phyloP scores from a whole-genome alignment of 192 early-diverging fungal genomes.

The Lunasporangiospora selenospora region DNA sequence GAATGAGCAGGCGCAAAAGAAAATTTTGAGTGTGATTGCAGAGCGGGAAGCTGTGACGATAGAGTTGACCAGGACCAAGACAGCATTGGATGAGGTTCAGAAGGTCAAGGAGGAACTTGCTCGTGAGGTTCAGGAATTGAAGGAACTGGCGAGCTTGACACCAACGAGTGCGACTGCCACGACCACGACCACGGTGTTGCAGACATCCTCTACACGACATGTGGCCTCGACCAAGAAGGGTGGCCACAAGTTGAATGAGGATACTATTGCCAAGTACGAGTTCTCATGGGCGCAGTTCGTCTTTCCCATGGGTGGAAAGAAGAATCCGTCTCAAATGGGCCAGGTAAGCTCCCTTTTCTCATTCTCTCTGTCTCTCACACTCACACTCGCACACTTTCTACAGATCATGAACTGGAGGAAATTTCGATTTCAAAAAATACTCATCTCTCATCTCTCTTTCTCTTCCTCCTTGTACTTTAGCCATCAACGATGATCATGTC shows the following conservation, averaged over 20 bases:
- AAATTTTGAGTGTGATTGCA: neutral
- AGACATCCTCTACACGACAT: no score
- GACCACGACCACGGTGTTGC: neutral
- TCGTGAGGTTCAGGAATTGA: neutral
- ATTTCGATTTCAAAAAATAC: neutral
- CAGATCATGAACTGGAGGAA: no score
- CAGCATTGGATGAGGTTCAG: slow-evolving; percentile 16
- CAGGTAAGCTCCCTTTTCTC: slow-evolving; percentile 36
- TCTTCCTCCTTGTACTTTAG: neutral
- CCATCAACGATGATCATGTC: slow-evolving; percentile 27
- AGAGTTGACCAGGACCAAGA: slow-evolving; percentile 12
- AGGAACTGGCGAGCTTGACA: slow-evolving; percentile 7
- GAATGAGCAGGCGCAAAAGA: no score
- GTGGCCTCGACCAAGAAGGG: no score
- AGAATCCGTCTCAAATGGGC: neutral
- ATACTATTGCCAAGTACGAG: slow-evolving; percentile 5
- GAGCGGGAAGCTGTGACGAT: slow-evolving; percentile 6
- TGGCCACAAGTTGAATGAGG: neutral
- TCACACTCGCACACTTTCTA: no score
- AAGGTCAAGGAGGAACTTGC: neutral
- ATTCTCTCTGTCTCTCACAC: no score
- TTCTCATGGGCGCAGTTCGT: slow-evolving; percentile 31
- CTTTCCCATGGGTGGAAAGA: slow-evolving; percentile 7
- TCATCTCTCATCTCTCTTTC: neutral
- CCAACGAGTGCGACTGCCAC: neutral